Percentiles rank a stretch among this genome's conserved stretches.
Evolutionary conservation across 2,329 filamentous ascomycete genomes (phyloP).

Genomic region (Paracoccidioides lutzii): DNA sequence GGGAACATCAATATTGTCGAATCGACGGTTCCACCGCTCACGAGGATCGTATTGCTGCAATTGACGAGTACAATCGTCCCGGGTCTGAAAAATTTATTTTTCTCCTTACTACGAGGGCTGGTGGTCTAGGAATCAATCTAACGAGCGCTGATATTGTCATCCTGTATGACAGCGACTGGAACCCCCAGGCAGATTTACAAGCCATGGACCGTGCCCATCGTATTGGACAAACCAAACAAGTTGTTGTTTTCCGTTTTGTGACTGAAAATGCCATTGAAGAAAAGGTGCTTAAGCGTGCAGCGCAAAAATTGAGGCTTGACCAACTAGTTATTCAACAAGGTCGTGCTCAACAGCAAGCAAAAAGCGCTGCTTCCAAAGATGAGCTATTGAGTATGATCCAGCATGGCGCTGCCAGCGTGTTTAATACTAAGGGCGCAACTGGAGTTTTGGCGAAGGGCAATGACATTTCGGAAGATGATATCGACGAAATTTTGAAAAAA

Average conservation of each 20-base stretch:
- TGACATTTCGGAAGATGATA: constrained; percentile 72
- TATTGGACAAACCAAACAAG: constrained; percentile 97
- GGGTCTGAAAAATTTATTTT: constrained; percentile 95
- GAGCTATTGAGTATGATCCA: constrained; percentile 97
- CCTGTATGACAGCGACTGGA: constrained; percentile 97
- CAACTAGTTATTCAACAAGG: constrained; percentile 98
- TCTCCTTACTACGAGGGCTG: constrained; percentile 84
- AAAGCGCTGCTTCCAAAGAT: constrained; percentile 88
- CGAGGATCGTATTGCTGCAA: constrained; percentile 92
- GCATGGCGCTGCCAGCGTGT: constrained; percentile 91
- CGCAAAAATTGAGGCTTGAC: constrained; percentile 90
- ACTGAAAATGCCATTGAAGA: constrained; percentile 98
- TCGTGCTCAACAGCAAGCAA: constrained; percentile 76
- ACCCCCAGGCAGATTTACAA: constrained; percentile 93
- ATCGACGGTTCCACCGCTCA: constrained; percentile 96
- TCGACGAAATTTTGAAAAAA: constrained; percentile 73
- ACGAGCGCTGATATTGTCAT: constrained; percentile 92
- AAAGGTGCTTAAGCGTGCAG: constrained; percentile 90
- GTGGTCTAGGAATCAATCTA: constrained; percentile 91
- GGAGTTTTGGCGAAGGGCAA: constrained; percentile 47
- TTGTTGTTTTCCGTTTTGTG: constrained; percentile 90
- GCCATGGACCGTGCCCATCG: constrained; percentile 98
- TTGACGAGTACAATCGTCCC: constrained; percentile 96
- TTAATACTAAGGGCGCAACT: constrained; percentile 57
- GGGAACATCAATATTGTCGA: constrained; percentile 87